These are phyloP conservation scores for Colletotrichum aenigma DNA, from an alignment of 2,329 filamentous ascomycete genomes.

Conservation along the genomic window DNA sequence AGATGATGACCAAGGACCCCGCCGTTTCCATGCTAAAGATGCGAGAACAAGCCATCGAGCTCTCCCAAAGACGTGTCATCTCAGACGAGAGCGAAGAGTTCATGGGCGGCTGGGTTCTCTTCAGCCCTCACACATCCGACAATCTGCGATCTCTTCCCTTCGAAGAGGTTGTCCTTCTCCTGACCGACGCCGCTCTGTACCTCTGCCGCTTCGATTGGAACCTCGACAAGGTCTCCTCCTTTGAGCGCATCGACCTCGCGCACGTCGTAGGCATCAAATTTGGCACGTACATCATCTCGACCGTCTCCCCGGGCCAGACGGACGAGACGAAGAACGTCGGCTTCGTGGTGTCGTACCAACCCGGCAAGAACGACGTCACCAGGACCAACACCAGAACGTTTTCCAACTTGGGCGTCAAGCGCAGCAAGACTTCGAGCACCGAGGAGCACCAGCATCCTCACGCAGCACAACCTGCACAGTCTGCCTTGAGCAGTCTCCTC, in stretches of 20 bases:
- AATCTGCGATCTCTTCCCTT: constrained; percentile 72
- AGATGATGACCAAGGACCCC: constrained; percentile 92
- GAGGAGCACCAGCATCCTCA: neutral
- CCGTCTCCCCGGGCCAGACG: constrained; percentile 76
- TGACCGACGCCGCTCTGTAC: constrained; percentile 87
- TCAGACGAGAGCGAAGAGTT: constrained; percentile 84
- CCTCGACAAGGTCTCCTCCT: constrained; percentile 90
- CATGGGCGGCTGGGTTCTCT: constrained; percentile 86
- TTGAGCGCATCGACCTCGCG: constrained; percentile 81
- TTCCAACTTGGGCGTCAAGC: constrained; percentile 49
- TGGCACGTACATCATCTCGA: constrained; percentile 91
- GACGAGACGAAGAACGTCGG: constrained; percentile 85
- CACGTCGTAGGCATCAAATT: constrained; percentile 76
- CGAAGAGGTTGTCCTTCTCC: constrained; percentile 84
- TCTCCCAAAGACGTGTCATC: constrained; percentile 84
- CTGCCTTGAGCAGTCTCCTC: constrained; percentile 47
- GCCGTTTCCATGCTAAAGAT: constrained; percentile 85
- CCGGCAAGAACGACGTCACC: constrained; percentile 72
- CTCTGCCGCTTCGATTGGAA: constrained; percentile 94
- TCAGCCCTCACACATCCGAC: constrained; percentile 76
- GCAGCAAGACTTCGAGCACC: neutral
- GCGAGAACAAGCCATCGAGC: constrained; percentile 87
- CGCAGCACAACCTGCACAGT: constrained; percentile 17
- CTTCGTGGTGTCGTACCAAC: constrained; percentile 78
- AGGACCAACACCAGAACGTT: constrained; percentile 87